Evolutionary conservation across 2,329 filamentous ascomycete genomes (phyloP).

Genomic region (Fusarium temperatum): DNA sequence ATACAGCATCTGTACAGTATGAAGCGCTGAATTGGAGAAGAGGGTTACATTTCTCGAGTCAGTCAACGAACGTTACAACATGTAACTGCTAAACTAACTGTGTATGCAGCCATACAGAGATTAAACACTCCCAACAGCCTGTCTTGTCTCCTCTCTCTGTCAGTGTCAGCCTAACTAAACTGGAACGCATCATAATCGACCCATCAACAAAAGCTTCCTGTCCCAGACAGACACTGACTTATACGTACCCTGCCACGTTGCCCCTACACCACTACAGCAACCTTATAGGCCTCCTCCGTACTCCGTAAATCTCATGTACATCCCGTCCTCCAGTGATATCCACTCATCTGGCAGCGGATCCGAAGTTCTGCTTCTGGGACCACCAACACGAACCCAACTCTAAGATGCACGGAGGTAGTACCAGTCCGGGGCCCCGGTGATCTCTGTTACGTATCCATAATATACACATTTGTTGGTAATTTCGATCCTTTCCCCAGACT

Average conservation of each 20-base stretch:
- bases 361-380: slow-evolving; percentile 31
- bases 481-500: slow-evolving; percentile 20
- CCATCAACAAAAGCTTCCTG: slow-evolving; percentile 7
- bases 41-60: background rate
- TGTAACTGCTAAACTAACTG: background rate
- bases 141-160: background rate
- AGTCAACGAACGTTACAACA: background rate
- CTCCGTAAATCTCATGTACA: background rate
- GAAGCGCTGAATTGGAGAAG: background rate
- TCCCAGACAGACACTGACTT: background rate
- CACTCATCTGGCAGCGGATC: slow-evolving; percentile 30
- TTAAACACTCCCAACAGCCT: background rate
- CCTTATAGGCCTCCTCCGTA: background rate
- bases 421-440: slow-evolving; percentile 25
- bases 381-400: slow-evolving; percentile 4
- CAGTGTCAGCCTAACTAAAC: background rate
- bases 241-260: slow-evolving; percentile 13
- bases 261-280: background rate
- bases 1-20: background rate
- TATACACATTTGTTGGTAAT: background rate
- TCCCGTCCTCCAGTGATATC: background rate
- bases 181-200: slow-evolving; percentile 15
- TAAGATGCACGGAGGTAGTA: slow-evolving; percentile 5
- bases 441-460: slow-evolving; percentile 6
- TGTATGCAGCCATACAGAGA: background rate